A percentile compares a stretch with the other conserved stretches of the same genome.
These are phyloP conservation scores for Phylloporus scabripes DNA, from an alignment of 768 basidiomycete genomes.

Conservation along the genomic window DNA sequence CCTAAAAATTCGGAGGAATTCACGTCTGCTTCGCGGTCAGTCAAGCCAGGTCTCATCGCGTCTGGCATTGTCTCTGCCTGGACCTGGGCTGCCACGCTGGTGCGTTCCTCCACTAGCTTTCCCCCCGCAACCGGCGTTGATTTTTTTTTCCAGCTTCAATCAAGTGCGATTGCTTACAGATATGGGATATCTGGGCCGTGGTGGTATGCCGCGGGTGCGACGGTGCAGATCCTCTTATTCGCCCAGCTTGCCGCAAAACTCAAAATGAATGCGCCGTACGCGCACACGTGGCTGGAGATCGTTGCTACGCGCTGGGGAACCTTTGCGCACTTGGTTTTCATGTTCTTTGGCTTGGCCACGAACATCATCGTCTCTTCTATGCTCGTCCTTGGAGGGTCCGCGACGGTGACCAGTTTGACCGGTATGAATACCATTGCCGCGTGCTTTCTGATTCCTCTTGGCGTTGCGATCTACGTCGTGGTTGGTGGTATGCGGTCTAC, in stretches of 20 bases:
- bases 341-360: slow-evolving; percentile 90
- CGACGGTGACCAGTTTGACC: slow-evolving; percentile 82
- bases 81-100: slow-evolving; percentile 84
- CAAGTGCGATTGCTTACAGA: slow-evolving; percentile 79
- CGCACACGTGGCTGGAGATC: slow-evolving; percentile 87
- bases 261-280: slow-evolving; percentile 85
- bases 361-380: slow-evolving; percentile 90
- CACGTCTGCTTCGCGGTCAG: slow-evolving; percentile 71
- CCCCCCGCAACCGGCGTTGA: background rate
- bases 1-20: slow-evolving; percentile 80
- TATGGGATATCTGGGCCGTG: slow-evolving; percentile 82
- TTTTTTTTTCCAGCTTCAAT: slow-evolving; percentile 51
- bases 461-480: slow-evolving; percentile 84
- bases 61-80: slow-evolving; percentile 90
- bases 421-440: slow-evolving; percentile 90
- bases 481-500: slow-evolving; percentile 86
- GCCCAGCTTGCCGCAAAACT: slow-evolving; percentile 88
- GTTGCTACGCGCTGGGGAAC: slow-evolving; percentile 77
- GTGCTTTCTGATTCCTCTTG: slow-evolving; percentile 85
- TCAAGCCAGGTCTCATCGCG: slow-evolving; percentile 90
- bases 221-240: slow-evolving; percentile 86
- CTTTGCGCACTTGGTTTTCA: slow-evolving; percentile 74
- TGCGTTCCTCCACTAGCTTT: slow-evolving; percentile 19
- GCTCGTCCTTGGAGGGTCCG: slow-evolving; percentile 75
- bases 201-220: slow-evolving; percentile 92